Conservation (phyloP, 805 yeast species). For the Grigorovia humatica region DNA sequence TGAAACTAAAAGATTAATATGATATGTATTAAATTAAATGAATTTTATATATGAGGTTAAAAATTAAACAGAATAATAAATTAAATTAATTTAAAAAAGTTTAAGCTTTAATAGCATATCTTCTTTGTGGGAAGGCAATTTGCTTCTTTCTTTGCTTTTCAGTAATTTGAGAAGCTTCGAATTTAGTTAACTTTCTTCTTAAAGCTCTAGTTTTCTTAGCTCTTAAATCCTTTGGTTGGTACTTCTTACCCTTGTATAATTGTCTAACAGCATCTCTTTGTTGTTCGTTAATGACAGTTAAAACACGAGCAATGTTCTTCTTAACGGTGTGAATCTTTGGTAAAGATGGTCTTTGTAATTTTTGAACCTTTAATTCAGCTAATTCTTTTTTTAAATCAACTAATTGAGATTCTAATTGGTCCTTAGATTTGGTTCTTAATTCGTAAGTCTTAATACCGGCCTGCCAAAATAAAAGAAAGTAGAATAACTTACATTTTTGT, state of each 20-base stretch:
- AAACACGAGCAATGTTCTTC: slow-evolving; percentile 97
- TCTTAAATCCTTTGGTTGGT: slow-evolving; percentile 97
- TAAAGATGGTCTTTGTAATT: slow-evolving; percentile 82
- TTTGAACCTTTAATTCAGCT: slow-evolving; percentile 93
- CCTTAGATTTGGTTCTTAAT: slow-evolving; percentile 95
- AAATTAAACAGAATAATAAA: neutral
- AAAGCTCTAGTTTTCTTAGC: slow-evolving; percentile 99
- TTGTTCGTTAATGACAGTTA: slow-evolving; percentile 94
- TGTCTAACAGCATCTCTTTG: slow-evolving; percentile 94
- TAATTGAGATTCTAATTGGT: slow-evolving; percentile 90
- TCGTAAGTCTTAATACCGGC: slow-evolving; percentile 93
- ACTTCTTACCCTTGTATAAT: slow-evolving; percentile 92
- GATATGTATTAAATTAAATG: slow-evolving; percentile 1
- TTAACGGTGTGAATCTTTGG: slow-evolving; percentile 97
- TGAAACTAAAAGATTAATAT: no score
- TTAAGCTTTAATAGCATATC: slow-evolving; percentile 98
- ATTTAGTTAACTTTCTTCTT: slow-evolving; percentile 91
- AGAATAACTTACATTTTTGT: no score
- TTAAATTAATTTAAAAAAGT: slow-evolving; percentile 3
- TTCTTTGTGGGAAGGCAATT: slow-evolving; percentile 97
- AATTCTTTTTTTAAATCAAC: slow-evolving; percentile 95
- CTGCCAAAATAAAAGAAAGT: slow-evolving; percentile 21
- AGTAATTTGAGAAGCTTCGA: slow-evolving; percentile 76
- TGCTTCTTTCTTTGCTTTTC: slow-evolving; percentile 86
- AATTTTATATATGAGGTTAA: slow-evolving; percentile 1